Conservation (phyloP, 139 green algal species). For the Parachlorella kessleri region DNA sequence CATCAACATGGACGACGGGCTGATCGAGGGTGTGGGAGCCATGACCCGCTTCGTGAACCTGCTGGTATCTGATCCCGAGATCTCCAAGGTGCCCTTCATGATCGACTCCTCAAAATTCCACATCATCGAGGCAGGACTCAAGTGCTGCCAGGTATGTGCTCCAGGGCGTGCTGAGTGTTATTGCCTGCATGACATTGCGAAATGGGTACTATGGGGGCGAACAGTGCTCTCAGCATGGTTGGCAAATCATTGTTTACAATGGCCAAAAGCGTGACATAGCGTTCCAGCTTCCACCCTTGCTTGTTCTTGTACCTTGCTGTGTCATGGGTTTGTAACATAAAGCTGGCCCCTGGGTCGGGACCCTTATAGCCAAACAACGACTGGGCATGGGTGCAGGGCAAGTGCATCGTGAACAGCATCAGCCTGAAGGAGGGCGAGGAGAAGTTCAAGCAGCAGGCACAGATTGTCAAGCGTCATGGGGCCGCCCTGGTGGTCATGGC, state of each 20-base stretch:
- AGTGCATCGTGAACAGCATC: constrained; percentile 99
- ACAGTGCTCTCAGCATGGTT: background rate
- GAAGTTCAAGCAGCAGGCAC: constrained; percentile 85
- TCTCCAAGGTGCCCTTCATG: constrained; percentile 96
- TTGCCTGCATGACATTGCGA: background rate
- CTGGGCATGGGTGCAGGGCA: no score
- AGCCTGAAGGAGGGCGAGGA: constrained; percentile 98
- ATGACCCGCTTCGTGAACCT: constrained; percentile 99
- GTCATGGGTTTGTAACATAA: background rate
- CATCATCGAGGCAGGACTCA: constrained; percentile 97
- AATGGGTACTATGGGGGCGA: background rate
- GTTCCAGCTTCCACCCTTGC: background rate
- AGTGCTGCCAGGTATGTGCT: constrained; percentile 79
- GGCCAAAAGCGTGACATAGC: background rate
- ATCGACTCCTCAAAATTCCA: constrained; percentile 98
- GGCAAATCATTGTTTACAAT: background rate
- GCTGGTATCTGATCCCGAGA: constrained; percentile 94
- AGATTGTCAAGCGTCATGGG: constrained; percentile 85
- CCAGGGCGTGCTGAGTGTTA: background rate
- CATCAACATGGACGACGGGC: constrained; percentile 99
- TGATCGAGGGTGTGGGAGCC: constrained; percentile 94
- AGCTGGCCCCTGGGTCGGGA: no score
- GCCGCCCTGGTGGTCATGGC: constrained; percentile 98
- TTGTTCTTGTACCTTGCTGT: background rate
- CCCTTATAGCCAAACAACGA: no score